Percentiles rank a stretch among this genome's conserved stretches.
These are phyloP conservation scores for Inga oerstediana DNA, from an alignment of 306 rosid species.

Conservation along the genomic window DNA sequence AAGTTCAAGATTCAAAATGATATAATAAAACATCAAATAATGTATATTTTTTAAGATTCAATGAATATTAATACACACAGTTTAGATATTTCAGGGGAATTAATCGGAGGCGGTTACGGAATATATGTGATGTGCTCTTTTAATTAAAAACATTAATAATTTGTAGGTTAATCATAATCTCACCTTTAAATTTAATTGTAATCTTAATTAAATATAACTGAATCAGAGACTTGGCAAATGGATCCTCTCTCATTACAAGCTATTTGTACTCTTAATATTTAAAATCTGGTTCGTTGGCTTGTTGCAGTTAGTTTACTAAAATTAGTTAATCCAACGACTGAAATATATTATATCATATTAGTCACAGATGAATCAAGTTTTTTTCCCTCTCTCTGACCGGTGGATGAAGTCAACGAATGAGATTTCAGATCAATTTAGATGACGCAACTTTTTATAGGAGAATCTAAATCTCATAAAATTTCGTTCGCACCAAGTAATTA, in stretches of 20 bases:
- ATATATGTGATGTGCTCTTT: background rate
- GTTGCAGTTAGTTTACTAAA: background rate
- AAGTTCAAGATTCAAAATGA: too few relatives aligned
- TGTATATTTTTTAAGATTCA: background rate
- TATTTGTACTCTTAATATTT: background rate
- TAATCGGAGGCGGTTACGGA: slow-evolving; percentile 36
- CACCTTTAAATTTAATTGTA: background rate
- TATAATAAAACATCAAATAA: too few relatives aligned
- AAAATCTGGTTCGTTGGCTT: background rate
- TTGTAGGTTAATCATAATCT: background rate
- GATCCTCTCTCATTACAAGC: background rate
- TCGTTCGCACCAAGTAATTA: background rate
- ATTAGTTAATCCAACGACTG: background rate
- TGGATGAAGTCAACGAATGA: background rate
- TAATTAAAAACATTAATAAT: too few relatives aligned
- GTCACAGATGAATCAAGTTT: background rate
- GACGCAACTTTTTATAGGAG: background rate
- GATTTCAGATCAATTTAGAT: background rate
- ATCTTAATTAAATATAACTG: background rate
- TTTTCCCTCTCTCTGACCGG: background rate
- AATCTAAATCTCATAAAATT: background rate
- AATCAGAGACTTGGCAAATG: background rate
- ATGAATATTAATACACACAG: background rate
- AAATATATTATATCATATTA: background rate
- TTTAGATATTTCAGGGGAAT: slow-evolving; percentile 34